These are phyloP conservation scores for Truncatella angustata DNA, from an alignment of 2,329 filamentous ascomycete species.

Conservation along the genomic window DNA sequence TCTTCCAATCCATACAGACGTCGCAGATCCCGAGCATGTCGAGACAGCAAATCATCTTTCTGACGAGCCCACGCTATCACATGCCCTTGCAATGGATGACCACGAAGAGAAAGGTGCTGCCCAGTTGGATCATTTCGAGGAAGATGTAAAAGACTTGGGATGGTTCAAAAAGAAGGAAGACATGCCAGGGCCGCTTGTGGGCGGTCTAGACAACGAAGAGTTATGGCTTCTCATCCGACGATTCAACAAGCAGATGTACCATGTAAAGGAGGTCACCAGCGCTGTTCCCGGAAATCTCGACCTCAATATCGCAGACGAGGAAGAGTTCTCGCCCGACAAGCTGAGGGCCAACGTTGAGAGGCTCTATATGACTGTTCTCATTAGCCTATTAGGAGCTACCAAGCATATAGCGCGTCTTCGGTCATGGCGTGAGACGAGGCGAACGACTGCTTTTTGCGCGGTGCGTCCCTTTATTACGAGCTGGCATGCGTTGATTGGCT, in stretches of 20 bases:
- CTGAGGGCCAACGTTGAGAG: constrained; percentile 74
- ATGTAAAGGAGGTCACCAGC: constrained; percentile 65
- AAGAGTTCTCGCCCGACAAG: constrained; percentile 84
- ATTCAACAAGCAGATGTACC: constrained; percentile 67
- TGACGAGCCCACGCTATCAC: constrained; percentile 35
- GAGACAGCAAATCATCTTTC: constrained; percentile 2
- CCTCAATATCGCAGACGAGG: constrained; percentile 76
- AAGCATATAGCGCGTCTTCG: constrained; percentile 76
- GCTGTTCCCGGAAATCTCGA: constrained; percentile 68
- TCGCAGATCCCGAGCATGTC: background rate
- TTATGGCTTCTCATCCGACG: constrained; percentile 69
- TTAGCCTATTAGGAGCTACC: constrained; percentile 61
- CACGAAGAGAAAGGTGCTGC: constrained; percentile 43
- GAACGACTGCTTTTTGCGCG: constrained; percentile 66
- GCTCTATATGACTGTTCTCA: constrained; percentile 75
- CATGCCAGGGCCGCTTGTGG: constrained; percentile 61
- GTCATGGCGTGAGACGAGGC: constrained; percentile 72
- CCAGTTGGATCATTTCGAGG: constrained; percentile 50
- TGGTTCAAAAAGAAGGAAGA: constrained; percentile 61
- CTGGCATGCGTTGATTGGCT: background rate
- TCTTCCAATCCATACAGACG: constrained; percentile 2
- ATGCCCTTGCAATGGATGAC: constrained; percentile 40
- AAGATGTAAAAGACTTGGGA: constrained; percentile 59
- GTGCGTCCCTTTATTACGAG: constrained; percentile 29
- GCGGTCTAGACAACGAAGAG: constrained; percentile 69